Base-by-base conservation (phyloP, 805 yeast species). In the Komagataella pseudopastoris region DNA sequence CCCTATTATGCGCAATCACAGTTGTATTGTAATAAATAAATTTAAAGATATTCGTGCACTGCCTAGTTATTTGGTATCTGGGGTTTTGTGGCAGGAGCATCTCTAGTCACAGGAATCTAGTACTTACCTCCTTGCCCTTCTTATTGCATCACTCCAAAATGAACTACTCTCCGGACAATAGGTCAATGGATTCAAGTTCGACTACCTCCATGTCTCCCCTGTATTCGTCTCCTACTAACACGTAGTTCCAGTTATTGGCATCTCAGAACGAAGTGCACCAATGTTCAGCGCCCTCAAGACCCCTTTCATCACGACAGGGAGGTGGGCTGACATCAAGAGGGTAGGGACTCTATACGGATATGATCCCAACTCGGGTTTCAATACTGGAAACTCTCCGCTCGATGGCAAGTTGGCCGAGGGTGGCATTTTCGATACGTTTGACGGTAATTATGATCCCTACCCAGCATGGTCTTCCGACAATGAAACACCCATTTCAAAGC, bases 381-480 rank as follows among this genome's bases (percentile, higher is more conserved):
- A 30, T 30, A 14, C 10, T 30, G 39, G 14, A 1, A 30, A 14
- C 14, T 30, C 39, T 5, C 5, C 5, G 14, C n/a, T 30, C 10
- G 14, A 30, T 8, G 14, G 14, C 14, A 30, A 30, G 8, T 63
- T 72, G 51, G 69, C 70, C 3, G 77, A 72, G 49, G 60, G 62
- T 23, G 70, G 67, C 1, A 60, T 74, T 22, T 70, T 68, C 51
- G 77, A 75, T 49, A 63, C 65, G 7, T 75, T 71, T 55, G 74
- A 71, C 23, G 64, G 62, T 49, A 61, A 69, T 49, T 69, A 71
- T 56, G 80, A 78, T 53, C 76, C 77, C 53, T 79, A 75, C 59
- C 81, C 85, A 1, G 60, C 76, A 6, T 81, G 85, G 85, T 39
- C 49, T 7, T 63, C 68, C 3, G 58, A 61, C 2, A 63, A 61